phyloP scores from a whole-genome alignment of 768 basidiomycete genomes.

The Tulasnella sp. region DNA sequence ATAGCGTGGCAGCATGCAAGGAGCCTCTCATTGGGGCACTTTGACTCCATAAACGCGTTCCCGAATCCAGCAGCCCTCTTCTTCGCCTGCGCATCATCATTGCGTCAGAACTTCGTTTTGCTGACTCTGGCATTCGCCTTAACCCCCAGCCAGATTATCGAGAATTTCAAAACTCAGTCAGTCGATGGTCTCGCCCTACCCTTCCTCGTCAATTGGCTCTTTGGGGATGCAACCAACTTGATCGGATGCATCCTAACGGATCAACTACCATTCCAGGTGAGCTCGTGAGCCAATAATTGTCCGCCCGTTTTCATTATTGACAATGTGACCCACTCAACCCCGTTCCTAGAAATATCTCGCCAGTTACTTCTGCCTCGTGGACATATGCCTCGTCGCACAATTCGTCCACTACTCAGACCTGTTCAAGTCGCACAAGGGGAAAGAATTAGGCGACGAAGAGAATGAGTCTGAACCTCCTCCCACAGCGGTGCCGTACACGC shows the following conservation, averaged over 20 bases:
- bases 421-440: background rate
- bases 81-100: background rate
- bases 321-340: conserved; percentile 19
- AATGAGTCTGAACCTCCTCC: background rate
- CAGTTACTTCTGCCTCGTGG: conserved; percentile 80
- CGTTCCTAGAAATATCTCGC: conserved; percentile 72
- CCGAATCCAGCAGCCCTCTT: background rate
- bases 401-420: conserved; percentile 65
- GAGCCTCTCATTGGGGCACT: background rate
- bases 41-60: background rate
- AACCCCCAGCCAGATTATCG: conserved; percentile 61
- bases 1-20: background rate
- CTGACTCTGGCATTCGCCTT: background rate
- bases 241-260: conserved; percentile 80
- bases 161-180: conserved; percentile 65
- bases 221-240: conserved; percentile 89
- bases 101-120: background rate
- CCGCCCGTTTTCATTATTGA: conserved; percentile 13
- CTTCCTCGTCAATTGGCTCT: conserved; percentile 88
- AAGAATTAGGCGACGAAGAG: background rate
- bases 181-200: conserved; percentile 89
- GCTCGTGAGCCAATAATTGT: conserved; percentile 23
- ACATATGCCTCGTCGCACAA: conserved; percentile 65
- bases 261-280: conserved; percentile 90
- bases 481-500: conserved; percentile 3